These are phyloP conservation scores for Terfezia boudieri DNA, from an alignment of 495 filamentous ascomycete genomes.

Conservation along the genomic window DNA sequence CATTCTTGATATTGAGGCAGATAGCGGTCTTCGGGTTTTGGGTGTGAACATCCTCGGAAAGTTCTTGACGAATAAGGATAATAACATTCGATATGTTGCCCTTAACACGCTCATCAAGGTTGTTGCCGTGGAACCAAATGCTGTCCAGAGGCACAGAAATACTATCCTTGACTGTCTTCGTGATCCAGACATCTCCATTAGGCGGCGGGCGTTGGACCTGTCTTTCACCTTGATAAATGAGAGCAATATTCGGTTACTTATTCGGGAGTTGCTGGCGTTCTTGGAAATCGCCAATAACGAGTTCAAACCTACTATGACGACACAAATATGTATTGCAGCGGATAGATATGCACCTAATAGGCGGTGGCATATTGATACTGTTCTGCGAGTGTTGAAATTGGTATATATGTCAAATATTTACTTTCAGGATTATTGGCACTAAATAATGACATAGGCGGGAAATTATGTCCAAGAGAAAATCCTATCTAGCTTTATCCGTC, in stretches of 20 bases:
- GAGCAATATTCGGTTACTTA: conserved; percentile 75
- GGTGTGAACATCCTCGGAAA: conserved; percentile 97
- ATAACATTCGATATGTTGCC: conserved; percentile 97
- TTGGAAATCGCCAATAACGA: conserved; percentile 92
- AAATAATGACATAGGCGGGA: conserved; percentile 33
- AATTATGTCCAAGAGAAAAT: conserved; percentile 97
- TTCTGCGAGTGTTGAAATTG: conserved; percentile 80
- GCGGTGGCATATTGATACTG: conserved; percentile 94
- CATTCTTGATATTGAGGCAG: conserved; percentile 93
- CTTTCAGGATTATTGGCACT: not conserved
- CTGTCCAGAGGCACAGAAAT: conserved; percentile 88
- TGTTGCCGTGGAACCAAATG: conserved; percentile 92
- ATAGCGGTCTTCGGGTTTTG: conserved; percentile 75
- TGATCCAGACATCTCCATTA: conserved; percentile 97
- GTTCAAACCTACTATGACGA: conserved; percentile 94
- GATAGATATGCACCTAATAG: conserved; percentile 92
- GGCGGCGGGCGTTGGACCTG: conserved; percentile 78
- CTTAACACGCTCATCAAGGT: conserved; percentile 96
- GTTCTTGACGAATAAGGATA: conserved; percentile 91
- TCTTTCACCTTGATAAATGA: conserved; percentile 98
- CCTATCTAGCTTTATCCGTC: conserved; percentile 80
- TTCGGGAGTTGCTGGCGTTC: conserved; percentile 81
- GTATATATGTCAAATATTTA: conserved; percentile 1
- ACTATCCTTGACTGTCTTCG: conserved; percentile 91
- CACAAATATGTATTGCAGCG: conserved; percentile 88